These are phyloP conservation scores for Saitozyma podzolica DNA, from an alignment of 768 basidiomycete species.

Conservation along the genomic window DNA sequence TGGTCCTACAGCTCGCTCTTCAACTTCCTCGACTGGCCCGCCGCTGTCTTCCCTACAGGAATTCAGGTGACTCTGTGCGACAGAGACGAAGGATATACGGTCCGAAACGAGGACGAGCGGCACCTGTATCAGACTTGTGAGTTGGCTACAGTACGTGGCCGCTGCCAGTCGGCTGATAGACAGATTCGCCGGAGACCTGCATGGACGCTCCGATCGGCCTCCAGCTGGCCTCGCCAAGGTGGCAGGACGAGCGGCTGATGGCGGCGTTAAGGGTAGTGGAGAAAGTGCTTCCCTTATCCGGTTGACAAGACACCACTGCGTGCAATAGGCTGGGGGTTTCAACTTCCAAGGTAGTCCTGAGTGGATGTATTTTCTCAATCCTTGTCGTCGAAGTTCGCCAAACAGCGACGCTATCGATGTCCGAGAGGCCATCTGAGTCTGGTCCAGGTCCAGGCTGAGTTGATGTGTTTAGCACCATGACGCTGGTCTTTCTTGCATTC, in stretches of 20 bases:
- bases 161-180: too few species aligned
- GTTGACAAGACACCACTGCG: slow-evolving; percentile 1
- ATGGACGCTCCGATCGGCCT: slow-evolving; percentile 9
- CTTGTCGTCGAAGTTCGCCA: too few species aligned
- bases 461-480: too few species aligned
- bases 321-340: neutral
- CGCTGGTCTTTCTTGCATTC: too few species aligned
- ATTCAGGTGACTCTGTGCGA: slow-evolving; percentile 14
- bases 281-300: neutral
- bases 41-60: slow-evolving; percentile 36
- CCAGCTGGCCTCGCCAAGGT: slow-evolving; percentile 2
- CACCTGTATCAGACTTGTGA: slow-evolving; percentile 1
- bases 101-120: slow-evolving; percentile 3
- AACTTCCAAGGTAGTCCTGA: too few species aligned
- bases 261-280: slow-evolving; percentile 1
- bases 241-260: slow-evolving; percentile 7
- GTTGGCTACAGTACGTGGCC: neutral
- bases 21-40: slow-evolving; percentile 42
- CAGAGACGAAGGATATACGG: neutral
- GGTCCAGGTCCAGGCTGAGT: too few species aligned
- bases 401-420: too few species aligned
- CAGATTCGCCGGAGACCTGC: slow-evolving; percentile 4
- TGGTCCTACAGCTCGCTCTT: slow-evolving; percentile 38
- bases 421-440: too few species aligned
- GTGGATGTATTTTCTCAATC: too few species aligned